A percentile compares a stretch with the other conserved stretches of the same genome.
These are phyloP conservation scores for Spergularia azorica DNA, from an alignment of 179 eudicot species.

Conservation along the genomic window DNA sequence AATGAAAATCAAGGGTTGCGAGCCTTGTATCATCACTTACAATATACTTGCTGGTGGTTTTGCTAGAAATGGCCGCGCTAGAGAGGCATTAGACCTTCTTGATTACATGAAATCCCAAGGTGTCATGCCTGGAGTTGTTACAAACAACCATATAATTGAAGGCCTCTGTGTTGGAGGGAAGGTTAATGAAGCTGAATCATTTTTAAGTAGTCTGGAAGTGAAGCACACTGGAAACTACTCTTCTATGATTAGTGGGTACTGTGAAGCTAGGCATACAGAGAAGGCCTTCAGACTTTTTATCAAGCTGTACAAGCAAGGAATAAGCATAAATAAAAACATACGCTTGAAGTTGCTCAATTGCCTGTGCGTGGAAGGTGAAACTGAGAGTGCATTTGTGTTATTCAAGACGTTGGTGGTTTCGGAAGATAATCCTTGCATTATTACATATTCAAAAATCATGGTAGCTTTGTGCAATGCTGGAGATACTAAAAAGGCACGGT, in stretches of 20 bases:
- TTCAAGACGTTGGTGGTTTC: conserved; percentile 37
- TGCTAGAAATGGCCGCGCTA: conserved; percentile 41
- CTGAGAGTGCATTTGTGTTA: conserved; percentile 39
- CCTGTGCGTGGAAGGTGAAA: conserved; percentile 54
- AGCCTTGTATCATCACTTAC: conserved; percentile 57
- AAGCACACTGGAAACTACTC: conserved; percentile 44
- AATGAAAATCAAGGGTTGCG: conserved; percentile 43
- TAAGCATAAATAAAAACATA: conserved; percentile 31
- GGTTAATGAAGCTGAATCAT: conserved; percentile 60
- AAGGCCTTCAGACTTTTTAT: conserved; percentile 45
- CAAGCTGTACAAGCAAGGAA: conserved; percentile 39
- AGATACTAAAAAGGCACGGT: conserved; percentile 50
- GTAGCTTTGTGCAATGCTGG: conserved; percentile 55
- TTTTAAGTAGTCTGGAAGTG: conserved; percentile 42
- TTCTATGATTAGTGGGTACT: conserved; percentile 59
- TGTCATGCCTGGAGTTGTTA: conserved; percentile 39
- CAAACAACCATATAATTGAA: conserved; percentile 52
- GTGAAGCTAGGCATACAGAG: conserved; percentile 38
- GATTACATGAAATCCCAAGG: conserved; percentile 50
- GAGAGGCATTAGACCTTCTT: conserved; percentile 36
- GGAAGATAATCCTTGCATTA: conserved; percentile 40
- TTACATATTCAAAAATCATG: conserved; percentile 44
- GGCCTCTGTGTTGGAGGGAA: conserved; percentile 56
- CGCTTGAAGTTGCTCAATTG: conserved; percentile 45
- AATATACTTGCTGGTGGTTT: conserved; percentile 58